Evolutionary conservation across 2,329 filamentous ascomycete species (phyloP).

Genomic region (Furcasterigmium furcatum): DNA sequence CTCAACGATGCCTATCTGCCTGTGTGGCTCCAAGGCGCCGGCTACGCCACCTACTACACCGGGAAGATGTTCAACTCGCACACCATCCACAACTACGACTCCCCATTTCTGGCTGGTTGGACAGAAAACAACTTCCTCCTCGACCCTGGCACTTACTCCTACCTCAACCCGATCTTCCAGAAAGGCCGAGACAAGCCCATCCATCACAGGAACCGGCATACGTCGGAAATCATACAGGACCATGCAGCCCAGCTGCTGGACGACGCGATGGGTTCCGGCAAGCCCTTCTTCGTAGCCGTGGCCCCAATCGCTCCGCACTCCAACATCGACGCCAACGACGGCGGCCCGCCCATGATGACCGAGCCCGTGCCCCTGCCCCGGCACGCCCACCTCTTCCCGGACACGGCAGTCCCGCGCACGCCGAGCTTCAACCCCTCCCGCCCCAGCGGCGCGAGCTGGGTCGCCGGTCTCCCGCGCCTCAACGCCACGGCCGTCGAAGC

Average conservation of each 20-base stretch:
- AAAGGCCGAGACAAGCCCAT: slow-evolving; percentile 31
- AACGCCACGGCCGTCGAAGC: slow-evolving; percentile 37
- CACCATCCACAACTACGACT: slow-evolving; percentile 56
- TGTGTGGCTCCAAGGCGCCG: slow-evolving; percentile 65
- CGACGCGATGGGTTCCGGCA: slow-evolving; percentile 47
- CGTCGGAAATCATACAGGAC: slow-evolving; percentile 54
- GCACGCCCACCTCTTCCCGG: slow-evolving; percentile 60
- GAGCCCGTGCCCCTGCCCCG: slow-evolving; percentile 54
- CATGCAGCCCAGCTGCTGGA: slow-evolving; percentile 59
- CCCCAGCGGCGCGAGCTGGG: slow-evolving; percentile 43
- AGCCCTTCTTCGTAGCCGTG: slow-evolving; percentile 65
- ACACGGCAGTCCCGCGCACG: slow-evolving; percentile 57
- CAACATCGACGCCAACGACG: slow-evolving; percentile 34
- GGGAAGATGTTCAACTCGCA: slow-evolving; percentile 71
- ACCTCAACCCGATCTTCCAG: slow-evolving; percentile 45
- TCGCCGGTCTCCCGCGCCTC: slow-evolving; percentile 35
- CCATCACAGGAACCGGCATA: slow-evolving; percentile 24
- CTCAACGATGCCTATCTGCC: slow-evolving; percentile 67
- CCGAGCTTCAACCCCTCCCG: slow-evolving; percentile 63
- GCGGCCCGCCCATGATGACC: not conserved
- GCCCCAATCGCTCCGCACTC: slow-evolving; percentile 66
- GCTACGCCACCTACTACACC: slow-evolving; percentile 70
- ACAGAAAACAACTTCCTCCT: slow-evolving; percentile 39
- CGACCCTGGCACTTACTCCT: slow-evolving; percentile 32
- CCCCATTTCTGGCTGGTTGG: slow-evolving; percentile 55